Percentiles rank a stretch among this genome's conserved stretches.
Conservation (phyloP, 225 moss, liverwort and hornwort genomes). For the Antitrichia curtipendula region DNA sequence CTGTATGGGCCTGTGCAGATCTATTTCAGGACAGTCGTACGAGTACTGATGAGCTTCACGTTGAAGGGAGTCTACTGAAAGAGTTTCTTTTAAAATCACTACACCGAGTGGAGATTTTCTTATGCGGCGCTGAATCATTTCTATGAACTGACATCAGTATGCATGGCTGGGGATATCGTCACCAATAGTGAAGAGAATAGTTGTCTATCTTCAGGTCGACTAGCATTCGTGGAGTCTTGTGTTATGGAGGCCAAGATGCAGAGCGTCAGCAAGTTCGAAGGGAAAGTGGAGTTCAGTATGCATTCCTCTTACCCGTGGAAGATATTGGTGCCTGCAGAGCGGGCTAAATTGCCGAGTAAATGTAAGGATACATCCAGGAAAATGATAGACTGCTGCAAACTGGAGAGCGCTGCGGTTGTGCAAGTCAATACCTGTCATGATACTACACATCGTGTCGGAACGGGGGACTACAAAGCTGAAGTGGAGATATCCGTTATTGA, state of each 20-base stretch:
- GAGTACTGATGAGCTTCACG: background rate
- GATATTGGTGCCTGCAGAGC: constrained; percentile 20
- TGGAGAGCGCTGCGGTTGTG: background rate
- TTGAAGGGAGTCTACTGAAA: background rate
- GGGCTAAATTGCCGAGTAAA: constrained; percentile 15
- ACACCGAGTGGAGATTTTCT: background rate
- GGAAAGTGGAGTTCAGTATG: constrained; percentile 15
- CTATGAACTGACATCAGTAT: background rate
- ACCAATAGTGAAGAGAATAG: background rate
- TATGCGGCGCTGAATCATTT: background rate
- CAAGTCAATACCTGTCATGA: background rate
- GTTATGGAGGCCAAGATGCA: constrained; percentile 24
- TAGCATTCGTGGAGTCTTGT: background rate
- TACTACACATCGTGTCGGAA: background rate
- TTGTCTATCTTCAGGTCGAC: background rate
- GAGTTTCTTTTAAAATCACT: background rate
- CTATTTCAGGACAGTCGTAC: background rate
- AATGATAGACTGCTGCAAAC: constrained; percentile 8
- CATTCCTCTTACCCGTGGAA: constrained; percentile 24
- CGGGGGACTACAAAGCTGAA: constrained; percentile 1
- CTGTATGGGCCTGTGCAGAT: background rate
- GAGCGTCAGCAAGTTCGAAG: constrained; percentile 18
- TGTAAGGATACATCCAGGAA: constrained; percentile 20
- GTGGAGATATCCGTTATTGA: background rate
- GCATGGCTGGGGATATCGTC: constrained; percentile 8